These are phyloP conservation scores for Penicillium oxalicum DNA, from an alignment of 2,329 filamentous ascomycete species.

Conservation along the genomic window DNA sequence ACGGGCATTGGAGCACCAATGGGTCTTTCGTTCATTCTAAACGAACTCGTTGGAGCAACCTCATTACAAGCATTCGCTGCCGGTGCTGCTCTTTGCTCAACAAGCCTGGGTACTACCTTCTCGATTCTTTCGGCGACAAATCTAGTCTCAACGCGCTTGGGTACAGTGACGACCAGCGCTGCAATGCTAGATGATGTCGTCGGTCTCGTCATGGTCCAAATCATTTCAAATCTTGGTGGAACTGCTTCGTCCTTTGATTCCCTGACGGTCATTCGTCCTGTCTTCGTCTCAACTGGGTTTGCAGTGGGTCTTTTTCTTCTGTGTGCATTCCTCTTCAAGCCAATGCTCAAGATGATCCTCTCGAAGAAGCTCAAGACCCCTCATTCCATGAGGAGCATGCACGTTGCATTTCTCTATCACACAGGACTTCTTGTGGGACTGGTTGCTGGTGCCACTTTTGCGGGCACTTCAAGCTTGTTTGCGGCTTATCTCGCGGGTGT, in stretches of 20 bases:
- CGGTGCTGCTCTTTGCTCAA: constrained; percentile 67
- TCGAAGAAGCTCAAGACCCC: constrained; percentile 4
- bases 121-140: constrained; percentile 58
- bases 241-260: constrained; percentile 28
- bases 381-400: neutral
- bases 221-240: constrained; percentile 61
- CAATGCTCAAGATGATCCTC: constrained; percentile 6
- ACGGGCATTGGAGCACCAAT: constrained; percentile 63
- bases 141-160: constrained; percentile 51
- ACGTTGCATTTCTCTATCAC: constrained; percentile 39
- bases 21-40: constrained; percentile 58
- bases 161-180: constrained; percentile 51
- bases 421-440: constrained; percentile 43
- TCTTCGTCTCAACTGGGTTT: constrained; percentile 44
- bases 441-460: constrained; percentile 47
- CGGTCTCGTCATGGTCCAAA: constrained; percentile 68
- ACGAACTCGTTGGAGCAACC: constrained; percentile 44
- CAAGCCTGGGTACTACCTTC: constrained; percentile 66
- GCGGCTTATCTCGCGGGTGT: constrained; percentile 54
- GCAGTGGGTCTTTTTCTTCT: constrained; percentile 23
- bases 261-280: constrained; percentile 45
- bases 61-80: constrained; percentile 63
- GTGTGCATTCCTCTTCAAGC: constrained; percentile 21
- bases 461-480: constrained; percentile 52
- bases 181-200: constrained; percentile 22